Base-by-base conservation (phyloP, 2,329 filamentous ascomycete genomes). In the Sporothrix curviconia region DNA sequence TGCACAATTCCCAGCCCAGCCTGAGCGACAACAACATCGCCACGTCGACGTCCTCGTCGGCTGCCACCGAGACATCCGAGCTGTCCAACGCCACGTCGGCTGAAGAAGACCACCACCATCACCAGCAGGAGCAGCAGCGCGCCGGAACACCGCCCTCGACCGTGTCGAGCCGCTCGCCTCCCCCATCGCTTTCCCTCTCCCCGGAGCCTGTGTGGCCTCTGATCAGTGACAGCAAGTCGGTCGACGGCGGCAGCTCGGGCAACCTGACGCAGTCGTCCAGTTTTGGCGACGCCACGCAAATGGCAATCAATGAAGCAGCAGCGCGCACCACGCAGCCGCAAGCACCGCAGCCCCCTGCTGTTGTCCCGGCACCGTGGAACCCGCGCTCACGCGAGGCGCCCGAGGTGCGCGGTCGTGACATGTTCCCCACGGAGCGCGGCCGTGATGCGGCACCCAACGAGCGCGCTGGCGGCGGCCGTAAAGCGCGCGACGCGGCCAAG, bases 1-100 rank as follows among this genome's bases (percentile, higher is more conserved):
- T 50, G 15, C 52, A 55, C 39, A 55, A 40, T 17, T 32, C 42
- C 0, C 55, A 54, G 37, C n/a, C n/a, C n/a, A 56, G 52, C 39
- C 15, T 40, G 4, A 52, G 53, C 44, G 57, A 59, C 47, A 61
- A 57, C 36, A 56, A 58, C 15, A 25, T 47, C n/a, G n/a, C n/a
- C n/a, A n/a, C n/a, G 24, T 58, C 59, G 4, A 52, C 50, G n/a
- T 55, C 59, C n/a, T 60, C 64, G 25, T 57, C 39, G 56, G 65
- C 4, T 14, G 50, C 54, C 2, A 55, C 54, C 5, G 55, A 43
- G 4, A 24, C 28, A 2, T 46, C 54, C 3, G 42, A 44, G 6
- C 19, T 49, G 22, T 47, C 58, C 0, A 40, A n/a, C 12, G 28
- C 34, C 2, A 28, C 50, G 2, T 34, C 57, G 1, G 19, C 49